Evolutionary conservation across 352 stramenopile species (phyloP).

Genomic region (Globisporangium radiosum): DNA sequence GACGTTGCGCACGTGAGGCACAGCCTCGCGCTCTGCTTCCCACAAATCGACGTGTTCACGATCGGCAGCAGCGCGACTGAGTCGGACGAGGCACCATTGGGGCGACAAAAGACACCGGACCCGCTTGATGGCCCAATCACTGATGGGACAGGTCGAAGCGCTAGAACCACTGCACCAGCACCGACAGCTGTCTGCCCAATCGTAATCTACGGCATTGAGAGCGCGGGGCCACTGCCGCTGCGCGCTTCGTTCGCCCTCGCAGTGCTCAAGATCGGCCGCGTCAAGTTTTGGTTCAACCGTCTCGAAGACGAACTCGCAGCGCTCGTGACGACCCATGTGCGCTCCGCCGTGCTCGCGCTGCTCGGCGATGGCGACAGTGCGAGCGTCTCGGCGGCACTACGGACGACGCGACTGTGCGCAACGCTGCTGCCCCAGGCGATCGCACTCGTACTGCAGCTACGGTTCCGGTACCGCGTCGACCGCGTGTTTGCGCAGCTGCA

Average conservation of each 20-base stretch:
- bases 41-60: conserved; percentile 27
- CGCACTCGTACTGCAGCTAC: conserved; percentile 5
- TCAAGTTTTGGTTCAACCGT: conserved; percentile 60
- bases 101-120: too few species aligned
- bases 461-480: conserved; percentile 12
- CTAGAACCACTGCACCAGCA: too few species aligned
- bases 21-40: conserved; percentile 33
- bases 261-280: conserved; percentile 59
- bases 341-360: conserved; percentile 19
- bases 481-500: conserved; percentile 1
- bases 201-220: conserved; percentile 8
- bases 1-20: conserved; percentile 22
- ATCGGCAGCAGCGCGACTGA: conserved; percentile 6
- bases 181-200: not conserved
- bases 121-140: not conserved
- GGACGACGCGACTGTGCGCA: conserved; percentile 3
- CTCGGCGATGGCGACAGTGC: conserved; percentile 5
- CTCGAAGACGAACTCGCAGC: conserved; percentile 51
- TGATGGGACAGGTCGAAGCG: too few species aligned
- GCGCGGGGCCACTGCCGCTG: not conserved
- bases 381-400: not conserved
- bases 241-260: conserved; percentile 19
- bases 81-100: not conserved
- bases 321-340: conserved; percentile 34
- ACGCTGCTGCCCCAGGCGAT: conserved; percentile 10